Percentiles rank a stretch among this genome's conserved stretches.
phyloP scores from a whole-genome alignment of 768 basidiomycete species.

The Obba rivulosa region DNA sequence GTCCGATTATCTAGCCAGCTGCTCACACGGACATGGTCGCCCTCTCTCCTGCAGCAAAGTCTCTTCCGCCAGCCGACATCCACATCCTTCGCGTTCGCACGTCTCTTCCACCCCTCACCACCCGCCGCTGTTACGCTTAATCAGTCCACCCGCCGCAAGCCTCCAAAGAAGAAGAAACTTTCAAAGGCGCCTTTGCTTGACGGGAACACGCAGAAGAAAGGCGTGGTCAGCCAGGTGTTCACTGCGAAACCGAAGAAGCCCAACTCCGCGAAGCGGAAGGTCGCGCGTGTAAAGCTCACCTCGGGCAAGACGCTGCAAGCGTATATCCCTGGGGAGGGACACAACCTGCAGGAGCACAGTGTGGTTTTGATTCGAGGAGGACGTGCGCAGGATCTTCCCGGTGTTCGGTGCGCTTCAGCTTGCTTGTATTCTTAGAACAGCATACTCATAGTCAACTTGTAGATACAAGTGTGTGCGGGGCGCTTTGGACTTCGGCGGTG shows the following conservation, averaged over 20 bases:
- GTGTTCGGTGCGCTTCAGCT: constrained; percentile 68
- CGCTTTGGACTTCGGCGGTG: constrained; percentile 85
- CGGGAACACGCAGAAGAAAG: constrained; percentile 81
- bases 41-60: constrained; percentile 4
- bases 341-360: constrained; percentile 96
- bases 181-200: constrained; percentile 80
- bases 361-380: constrained; percentile 95
- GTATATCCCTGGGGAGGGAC: constrained; percentile 96
- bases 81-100: constrained; percentile 22
- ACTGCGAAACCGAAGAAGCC: constrained; percentile 93
- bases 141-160: constrained; percentile 79
- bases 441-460: constrained; percentile 1
- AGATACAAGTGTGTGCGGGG: constrained; percentile 97
- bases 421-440: not conserved
- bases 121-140: constrained; percentile 69
- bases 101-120: constrained; percentile 61
- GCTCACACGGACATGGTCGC: constrained; percentile 7
- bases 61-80: constrained; percentile 2
- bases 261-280: constrained; percentile 97
- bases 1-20: constrained; percentile 12
- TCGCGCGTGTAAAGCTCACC: constrained; percentile 87
- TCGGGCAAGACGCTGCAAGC: constrained; percentile 88
- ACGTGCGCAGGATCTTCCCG: constrained; percentile 94
- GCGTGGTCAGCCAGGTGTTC: constrained; percentile 79
- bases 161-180: constrained; percentile 37